A percentile compares a stretch with the other conserved stretches of the same genome.
phyloP scores from a whole-genome alignment of 2,329 filamentous ascomycete species.

The Aspergillus aculeatus region DNA sequence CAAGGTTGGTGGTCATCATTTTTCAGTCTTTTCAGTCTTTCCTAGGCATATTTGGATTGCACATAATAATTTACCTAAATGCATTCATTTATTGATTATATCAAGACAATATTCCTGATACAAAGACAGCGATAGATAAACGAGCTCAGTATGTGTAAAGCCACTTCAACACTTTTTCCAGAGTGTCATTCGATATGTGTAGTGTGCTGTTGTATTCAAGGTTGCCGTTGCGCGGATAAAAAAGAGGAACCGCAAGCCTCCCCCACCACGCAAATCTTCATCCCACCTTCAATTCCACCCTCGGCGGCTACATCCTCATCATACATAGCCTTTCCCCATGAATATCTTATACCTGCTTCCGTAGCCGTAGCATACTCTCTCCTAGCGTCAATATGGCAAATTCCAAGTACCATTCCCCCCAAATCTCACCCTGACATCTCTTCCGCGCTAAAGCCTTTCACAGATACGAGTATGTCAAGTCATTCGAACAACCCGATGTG shows the following conservation, averaged over 20 bases:
- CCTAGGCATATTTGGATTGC: background rate
- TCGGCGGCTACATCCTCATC: background rate
- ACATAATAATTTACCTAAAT: background rate
- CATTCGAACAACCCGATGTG: constrained; percentile 78
- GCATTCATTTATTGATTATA: no score
- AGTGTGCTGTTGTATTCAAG: no score
- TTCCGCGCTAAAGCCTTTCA: constrained; percentile 1
- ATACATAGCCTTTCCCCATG: background rate
- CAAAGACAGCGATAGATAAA: no score
- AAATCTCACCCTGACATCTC: background rate
- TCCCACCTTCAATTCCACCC: background rate
- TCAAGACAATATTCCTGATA: background rate
- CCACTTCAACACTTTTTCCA: no score
- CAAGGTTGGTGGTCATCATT: background rate
- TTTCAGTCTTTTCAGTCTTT: background rate
- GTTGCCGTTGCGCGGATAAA: background rate
- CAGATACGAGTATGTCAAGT: constrained; percentile 91
- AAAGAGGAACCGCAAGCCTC: background rate
- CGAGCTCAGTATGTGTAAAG: no score
- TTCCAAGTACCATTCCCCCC: constrained; percentile 7
- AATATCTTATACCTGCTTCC: background rate
- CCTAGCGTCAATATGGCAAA: constrained; percentile 15
- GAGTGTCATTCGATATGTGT: no score
- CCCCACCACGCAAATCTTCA: background rate
- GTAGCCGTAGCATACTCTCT: background rate